Base-by-base conservation (phyloP, 164 flowering plant genomes). In the Dillenia turbinata region DNA sequence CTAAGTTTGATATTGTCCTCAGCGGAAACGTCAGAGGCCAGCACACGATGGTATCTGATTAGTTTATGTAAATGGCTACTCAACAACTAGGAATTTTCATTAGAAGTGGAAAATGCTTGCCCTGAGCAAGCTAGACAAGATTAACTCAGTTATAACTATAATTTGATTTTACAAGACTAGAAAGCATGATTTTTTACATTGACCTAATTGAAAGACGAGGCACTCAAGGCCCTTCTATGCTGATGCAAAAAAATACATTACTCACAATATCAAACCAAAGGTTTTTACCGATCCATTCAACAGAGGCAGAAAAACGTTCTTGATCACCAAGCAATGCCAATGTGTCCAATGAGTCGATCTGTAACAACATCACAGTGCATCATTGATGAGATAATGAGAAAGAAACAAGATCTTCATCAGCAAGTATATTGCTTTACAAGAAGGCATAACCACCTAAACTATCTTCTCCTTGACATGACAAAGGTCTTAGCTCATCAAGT, bases 261-360 rank as follows among this genome's bases (percentile, higher is more conserved):
- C 97, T 88, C 78, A 94, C 99, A 78, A 89, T 91, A 78, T 88
- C 93, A 84, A 94, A 94, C 58, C 75, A 87, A 71, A 94, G 84
- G 68, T 86, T 91, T 82, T 86, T 85, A 73, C 94, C 87, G 75
- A 94, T 83, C 99, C 99, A 94, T 75, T 94, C 96, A 71, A 91
- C 94, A 54, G 99, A 83, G 17, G 80, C 13, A 60, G 88, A 56
- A 70, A 94, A 94, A n/a, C 69, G 83, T 26, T 84, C 90, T 54
- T 75, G 77, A 49, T 94, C 99, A 58, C 94, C 96, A 63, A 94
- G 78, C 69, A 94, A 76, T 56, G 92, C 99, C 69, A 94, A 67
- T 15, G 83, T 89, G 71, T 94, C 99, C 48, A 94, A 71, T 19
- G 99, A 86, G 68, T 94, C 99, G 66, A 94, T 82, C 99, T 94